Base-by-base conservation (phyloP, 1,284 basidiomycete genomes). In the Cutaneotrichosporon sp. region DNA sequence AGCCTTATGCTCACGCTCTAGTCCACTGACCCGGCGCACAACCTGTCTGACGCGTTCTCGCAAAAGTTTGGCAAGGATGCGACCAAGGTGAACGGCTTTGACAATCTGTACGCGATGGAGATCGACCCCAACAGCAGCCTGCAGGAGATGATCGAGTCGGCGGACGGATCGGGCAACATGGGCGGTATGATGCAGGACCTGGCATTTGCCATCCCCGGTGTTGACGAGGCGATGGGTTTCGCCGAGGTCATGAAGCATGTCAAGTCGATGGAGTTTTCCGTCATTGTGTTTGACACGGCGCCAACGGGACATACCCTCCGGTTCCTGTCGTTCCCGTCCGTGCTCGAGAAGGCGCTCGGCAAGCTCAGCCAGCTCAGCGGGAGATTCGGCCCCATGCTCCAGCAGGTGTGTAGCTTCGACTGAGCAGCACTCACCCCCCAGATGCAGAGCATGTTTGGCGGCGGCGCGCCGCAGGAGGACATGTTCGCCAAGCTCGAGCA, bases 191-290 rank as follows among this genome's bases (percentile, higher is more conserved):
- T 98, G 91, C 94, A 98, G 74, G 94, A 98, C 76, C 81, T 98
- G 37, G 96, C 94, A 0, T 99, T 98, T 68, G 93, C 96, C 1
- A 98, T 99, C 57, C 94, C 94, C 0, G 94, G 94, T 77, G 94
- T 99, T 1, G 94, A 99, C 70, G 94, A 99, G 76, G 94, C 94
- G 3, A 98, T 99, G 94, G 94, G 92, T 55, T 99, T 99, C 66
- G 96, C 94, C 0, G 94, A 99, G 76, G 96, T 99, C 76, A 99
- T 98, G 96, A 98, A 98, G 70, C 93, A 97, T 74, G 96, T 99
- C 76, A 97, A 98, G 77, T 96, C 90, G n/a, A 97, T 98, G 94
- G 86, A 97, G 77, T 99, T 96, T 79, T 93, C 90, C 20, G 90
- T 96, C 53, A 97, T 99, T 69, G 93, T 99, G 23, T 99, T 99